These are phyloP conservation scores for Penicillium sp. DNA, from an alignment of 2,329 filamentous ascomycete genomes.

Conservation along the genomic window DNA sequence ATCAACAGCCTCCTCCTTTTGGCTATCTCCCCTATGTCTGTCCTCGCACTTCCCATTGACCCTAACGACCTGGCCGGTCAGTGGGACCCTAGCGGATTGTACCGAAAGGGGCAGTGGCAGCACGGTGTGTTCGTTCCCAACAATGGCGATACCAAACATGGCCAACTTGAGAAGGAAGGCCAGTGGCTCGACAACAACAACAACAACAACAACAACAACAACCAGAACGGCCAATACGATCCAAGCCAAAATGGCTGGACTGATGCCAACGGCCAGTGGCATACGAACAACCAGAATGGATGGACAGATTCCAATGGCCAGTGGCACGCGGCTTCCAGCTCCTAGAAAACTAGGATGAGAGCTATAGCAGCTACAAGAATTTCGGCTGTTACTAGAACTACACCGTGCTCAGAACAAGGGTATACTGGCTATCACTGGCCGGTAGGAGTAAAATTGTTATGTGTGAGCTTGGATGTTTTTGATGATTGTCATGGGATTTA, in stretches of 20 bases:
- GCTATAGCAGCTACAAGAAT: constrained; percentile 11
- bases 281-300: constrained; percentile 1
- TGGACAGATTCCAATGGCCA: constrained; percentile 4
- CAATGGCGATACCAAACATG: constrained; percentile 3
- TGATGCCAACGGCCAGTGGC: constrained; percentile 19
- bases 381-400: constrained; percentile 7
- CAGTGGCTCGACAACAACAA: constrained; percentile 5
- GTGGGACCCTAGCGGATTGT: constrained; percentile 23
- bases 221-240: background rate
- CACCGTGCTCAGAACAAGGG: background rate
- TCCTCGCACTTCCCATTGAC: constrained; percentile 21
- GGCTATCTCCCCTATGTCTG: constrained; percentile 20
- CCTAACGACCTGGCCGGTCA: constrained; percentile 20
- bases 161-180: background rate
- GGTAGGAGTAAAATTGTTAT: background rate
- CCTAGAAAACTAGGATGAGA: background rate
- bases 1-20: constrained; percentile 21
- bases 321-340: constrained; percentile 8
- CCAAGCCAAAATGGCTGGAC: constrained; percentile 14
- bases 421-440: constrained; percentile 1
- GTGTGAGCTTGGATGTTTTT: background rate
- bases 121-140: constrained; percentile 20
- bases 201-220: constrained; percentile 1
- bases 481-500: background rate
- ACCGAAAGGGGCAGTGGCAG: constrained; percentile 21